phyloP scores from a whole-genome alignment of 1,284 basidiomycete species.

The Hymenochaete sp. region DNA sequence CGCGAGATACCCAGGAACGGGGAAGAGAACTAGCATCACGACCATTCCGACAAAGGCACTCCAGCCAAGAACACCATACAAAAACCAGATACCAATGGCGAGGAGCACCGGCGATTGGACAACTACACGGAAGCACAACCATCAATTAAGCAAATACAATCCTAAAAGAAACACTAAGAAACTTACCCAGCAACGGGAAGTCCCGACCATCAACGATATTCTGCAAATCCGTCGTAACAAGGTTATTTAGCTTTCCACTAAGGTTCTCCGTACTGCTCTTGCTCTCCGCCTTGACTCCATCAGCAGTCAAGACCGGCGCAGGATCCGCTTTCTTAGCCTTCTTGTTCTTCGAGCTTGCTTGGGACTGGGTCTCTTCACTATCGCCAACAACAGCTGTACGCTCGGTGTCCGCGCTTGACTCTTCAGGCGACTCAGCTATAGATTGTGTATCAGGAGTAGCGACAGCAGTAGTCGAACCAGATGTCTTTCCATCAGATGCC shows the following conservation, averaged over 20 bases:
- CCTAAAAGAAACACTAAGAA: neutral
- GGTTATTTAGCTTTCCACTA: slow-evolving; percentile 53
- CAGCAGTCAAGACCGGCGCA: neutral
- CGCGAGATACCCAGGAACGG: slow-evolving; percentile 29
- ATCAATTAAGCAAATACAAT: neutral
- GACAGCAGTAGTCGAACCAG: slow-evolving; percentile 18
- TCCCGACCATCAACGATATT: slow-evolving; percentile 39
- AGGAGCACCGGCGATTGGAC: slow-evolving; percentile 39
- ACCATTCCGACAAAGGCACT: slow-evolving; percentile 41
- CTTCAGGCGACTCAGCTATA: slow-evolving; percentile 18
- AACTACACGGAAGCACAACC: slow-evolving; percentile 18
- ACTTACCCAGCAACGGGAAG: slow-evolving; percentile 29
- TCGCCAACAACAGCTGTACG: slow-evolving; percentile 16
- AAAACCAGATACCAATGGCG: slow-evolving; percentile 32
- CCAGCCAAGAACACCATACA: slow-evolving; percentile 39
- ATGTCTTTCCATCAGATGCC: slow-evolving; percentile 19
- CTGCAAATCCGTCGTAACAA: slow-evolving; percentile 40
- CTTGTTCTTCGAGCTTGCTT: slow-evolving; percentile 21
- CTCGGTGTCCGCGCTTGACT: slow-evolving; percentile 18
- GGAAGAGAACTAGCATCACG: slow-evolving; percentile 31
- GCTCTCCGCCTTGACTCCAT: neutral
- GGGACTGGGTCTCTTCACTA: slow-evolving; percentile 18
- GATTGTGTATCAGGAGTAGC: slow-evolving; percentile 25
- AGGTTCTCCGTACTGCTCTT: slow-evolving; percentile 29
- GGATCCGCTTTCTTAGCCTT: slow-evolving; percentile 19